Conservation (phyloP, 1,284 basidiomycete genomes). For the Melampsora americana region DNA sequence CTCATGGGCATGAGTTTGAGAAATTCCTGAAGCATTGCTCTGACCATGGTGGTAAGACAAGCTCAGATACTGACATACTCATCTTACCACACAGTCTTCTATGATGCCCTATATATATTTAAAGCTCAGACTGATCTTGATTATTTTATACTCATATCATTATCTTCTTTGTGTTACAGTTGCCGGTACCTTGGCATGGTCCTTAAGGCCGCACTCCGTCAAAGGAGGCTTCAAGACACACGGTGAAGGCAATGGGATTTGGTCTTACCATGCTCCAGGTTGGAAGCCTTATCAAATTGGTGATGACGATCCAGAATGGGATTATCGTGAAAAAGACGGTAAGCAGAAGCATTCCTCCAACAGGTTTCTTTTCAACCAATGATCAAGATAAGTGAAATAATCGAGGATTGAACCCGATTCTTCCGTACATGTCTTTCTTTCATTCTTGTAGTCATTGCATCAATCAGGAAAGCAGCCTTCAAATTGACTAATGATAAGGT, state of each 20-base stretch:
- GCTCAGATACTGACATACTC: not conserved
- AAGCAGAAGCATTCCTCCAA: too few relatives aligned
- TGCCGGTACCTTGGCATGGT: conserved; percentile 50
- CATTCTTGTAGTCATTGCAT: not conserved
- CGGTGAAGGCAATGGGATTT: conserved; percentile 50
- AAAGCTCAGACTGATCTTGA: conserved; percentile 33
- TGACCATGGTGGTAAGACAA: conserved; percentile 12
- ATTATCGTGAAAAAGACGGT: conserved; percentile 36
- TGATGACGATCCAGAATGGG: conserved; percentile 33
- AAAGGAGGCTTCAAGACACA: conserved; percentile 53
- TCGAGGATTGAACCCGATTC: too few relatives aligned
- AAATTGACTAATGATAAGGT: conserved; percentile 27
- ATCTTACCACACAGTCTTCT: not conserved
- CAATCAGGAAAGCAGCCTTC: conserved; percentile 34
- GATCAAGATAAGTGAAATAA: not conserved
- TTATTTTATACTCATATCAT: conserved; percentile 12
- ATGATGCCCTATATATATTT: not conserved
- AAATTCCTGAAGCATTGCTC: conserved; percentile 46
- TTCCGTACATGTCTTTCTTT: too few relatives aligned
- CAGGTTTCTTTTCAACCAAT: not conserved
- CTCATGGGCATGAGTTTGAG: conserved; percentile 46
- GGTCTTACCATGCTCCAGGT: conserved; percentile 49
- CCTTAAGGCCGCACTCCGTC: conserved; percentile 50
- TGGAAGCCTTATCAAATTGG: conserved; percentile 28
- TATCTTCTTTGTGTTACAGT: conserved; percentile 44